phyloP scores from a whole-genome alignment of 352 stramenopile species.

The Aphanomyces invadans region DNA sequence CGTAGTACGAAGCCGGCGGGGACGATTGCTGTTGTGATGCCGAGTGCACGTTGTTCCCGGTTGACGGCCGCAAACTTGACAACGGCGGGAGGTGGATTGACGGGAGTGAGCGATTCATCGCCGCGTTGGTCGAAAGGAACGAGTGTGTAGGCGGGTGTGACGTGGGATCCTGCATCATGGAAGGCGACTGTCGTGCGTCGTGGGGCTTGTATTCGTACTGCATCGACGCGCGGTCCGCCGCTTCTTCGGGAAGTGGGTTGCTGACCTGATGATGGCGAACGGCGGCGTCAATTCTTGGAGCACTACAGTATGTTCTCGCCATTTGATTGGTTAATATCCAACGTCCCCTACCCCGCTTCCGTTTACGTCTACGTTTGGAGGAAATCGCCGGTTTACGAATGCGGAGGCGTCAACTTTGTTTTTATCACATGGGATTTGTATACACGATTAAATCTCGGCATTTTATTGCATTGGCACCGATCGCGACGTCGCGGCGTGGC shows the following conservation, averaged over 20 bases:
- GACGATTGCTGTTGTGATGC: neutral
- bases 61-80: neutral
- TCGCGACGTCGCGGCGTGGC: neutral
- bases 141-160: neutral
- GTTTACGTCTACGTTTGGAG: slow-evolving; percentile 4
- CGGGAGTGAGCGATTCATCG: neutral
- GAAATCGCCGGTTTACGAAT: slow-evolving; percentile 1
- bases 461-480: neutral
- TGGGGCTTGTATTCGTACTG: neutral
- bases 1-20: neutral
- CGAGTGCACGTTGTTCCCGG: too few relatives aligned
- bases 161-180: neutral
- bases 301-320: neutral
- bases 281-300: neutral
- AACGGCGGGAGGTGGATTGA: slow-evolving; percentile 1
- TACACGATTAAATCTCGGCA: neutral
- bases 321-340: slow-evolving; percentile 1
- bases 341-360: slow-evolving; percentile 2
- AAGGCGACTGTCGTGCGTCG: neutral
- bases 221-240: neutral
- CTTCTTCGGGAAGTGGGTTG: neutral
- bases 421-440: slow-evolving; percentile 13
- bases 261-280: neutral
- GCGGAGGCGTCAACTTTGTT: neutral
- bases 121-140: too few relatives aligned